Percentiles rank a stretch among this genome's conserved stretches.
These are phyloP conservation scores for Stylonectria norvegica DNA, from an alignment of 2,329 filamentous ascomycete genomes.

Conservation along the genomic window DNA sequence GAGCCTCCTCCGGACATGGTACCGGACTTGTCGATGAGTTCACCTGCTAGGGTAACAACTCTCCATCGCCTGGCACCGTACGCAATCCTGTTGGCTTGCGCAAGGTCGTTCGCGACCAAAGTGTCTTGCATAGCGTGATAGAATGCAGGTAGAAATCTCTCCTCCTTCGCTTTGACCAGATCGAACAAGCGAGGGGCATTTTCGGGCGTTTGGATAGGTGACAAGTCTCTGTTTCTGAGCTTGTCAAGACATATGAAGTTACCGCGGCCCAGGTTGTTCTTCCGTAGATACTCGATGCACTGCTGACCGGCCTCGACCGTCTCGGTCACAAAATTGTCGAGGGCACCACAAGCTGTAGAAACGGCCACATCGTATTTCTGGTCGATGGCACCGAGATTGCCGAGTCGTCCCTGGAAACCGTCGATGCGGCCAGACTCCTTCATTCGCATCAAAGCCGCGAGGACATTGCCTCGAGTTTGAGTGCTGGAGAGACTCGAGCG, in stretches of 20 bases:
- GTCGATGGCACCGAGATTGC: constrained; percentile 91
- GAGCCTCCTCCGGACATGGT: constrained; percentile 98
- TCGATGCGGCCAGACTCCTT: constrained; percentile 96
- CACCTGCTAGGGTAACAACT: constrained; percentile 91
- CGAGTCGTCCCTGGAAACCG: constrained; percentile 92
- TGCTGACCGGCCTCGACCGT: constrained; percentile 95
- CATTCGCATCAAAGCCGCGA: constrained; percentile 87
- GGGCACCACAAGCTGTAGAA: constrained; percentile 85
- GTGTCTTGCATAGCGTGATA: constrained; percentile 96
- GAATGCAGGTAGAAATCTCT: constrained; percentile 84
- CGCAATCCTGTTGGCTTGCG: constrained; percentile 95
- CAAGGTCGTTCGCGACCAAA: constrained; percentile 83
- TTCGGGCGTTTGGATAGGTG: constrained; percentile 81
- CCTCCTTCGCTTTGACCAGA: constrained; percentile 82
- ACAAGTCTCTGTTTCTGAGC: constrained; percentile 73
- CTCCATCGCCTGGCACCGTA: constrained; percentile 93
- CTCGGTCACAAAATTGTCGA: constrained; percentile 97
- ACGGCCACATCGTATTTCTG: constrained; percentile 96
- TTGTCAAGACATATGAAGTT: constrained; percentile 97
- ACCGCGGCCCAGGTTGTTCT: constrained; percentile 93
- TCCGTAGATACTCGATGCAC: constrained; percentile 94
- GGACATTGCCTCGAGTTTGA: constrained; percentile 88
- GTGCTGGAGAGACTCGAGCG: constrained; percentile 84
- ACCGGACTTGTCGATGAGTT: constrained; percentile 95
- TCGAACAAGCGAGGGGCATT: constrained; percentile 91